phyloP scores from a whole-genome alignment of 345 rosid species.

The Cardamine occulta region DNA sequence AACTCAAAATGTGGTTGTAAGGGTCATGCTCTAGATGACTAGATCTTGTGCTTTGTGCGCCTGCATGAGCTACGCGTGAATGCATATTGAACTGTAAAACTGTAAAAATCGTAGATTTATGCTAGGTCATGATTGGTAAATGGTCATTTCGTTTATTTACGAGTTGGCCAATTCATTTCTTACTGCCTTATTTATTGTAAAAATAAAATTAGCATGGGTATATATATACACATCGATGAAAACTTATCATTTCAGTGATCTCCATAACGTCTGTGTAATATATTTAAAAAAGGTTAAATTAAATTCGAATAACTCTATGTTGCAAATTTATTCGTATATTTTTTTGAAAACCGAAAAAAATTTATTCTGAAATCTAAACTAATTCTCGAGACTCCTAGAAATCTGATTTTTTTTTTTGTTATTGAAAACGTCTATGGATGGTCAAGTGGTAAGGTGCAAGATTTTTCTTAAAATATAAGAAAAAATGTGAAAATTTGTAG shows the following conservation, averaged over 20 bases:
- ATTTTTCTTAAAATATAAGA: background rate
- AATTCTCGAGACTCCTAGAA: background rate
- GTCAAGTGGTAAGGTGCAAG: background rate
- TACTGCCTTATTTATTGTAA: background rate
- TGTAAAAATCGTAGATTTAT: background rate
- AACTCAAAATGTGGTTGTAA: slow-evolving; percentile 16
- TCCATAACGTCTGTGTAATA: background rate
- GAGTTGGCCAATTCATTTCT: background rate
- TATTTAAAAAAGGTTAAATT: background rate
- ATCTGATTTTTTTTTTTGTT: background rate
- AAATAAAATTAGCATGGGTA: background rate
- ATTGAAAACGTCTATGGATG: background rate
- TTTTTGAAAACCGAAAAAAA: background rate
- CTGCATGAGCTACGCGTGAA: slow-evolving; percentile 25
- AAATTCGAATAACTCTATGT: background rate
- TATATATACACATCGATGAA: background rate
- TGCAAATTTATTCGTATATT: background rate
- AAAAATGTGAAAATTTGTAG: slow-evolving; percentile 1
- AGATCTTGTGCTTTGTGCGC: slow-evolving; percentile 10
- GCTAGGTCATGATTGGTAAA: background rate
- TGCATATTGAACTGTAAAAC: slow-evolving; percentile 3
- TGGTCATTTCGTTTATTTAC: background rate
- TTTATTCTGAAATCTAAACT: background rate
- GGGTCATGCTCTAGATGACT: slow-evolving; percentile 22
- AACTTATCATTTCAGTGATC: background rate